Evolutionary conservation across 805 yeast species (phyloP), one percentile per base, ranked within the genome.

Genomic region (Yarrowia yakushimensis): DNA sequence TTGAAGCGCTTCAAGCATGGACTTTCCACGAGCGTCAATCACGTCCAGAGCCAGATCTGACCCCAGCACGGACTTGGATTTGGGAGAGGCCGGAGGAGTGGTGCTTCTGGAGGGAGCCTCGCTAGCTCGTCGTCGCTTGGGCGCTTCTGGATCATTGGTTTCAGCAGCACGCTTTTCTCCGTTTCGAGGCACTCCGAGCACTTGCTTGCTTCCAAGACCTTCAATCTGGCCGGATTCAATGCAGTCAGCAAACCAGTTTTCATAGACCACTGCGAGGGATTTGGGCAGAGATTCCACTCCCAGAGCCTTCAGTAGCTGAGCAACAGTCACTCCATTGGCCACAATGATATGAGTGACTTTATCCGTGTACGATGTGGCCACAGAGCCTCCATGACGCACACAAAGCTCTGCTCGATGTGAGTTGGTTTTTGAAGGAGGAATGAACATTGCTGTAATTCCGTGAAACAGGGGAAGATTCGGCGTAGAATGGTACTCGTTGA

Each of bases 181-280:
- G 1, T 39, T 31, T 20, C 61, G 20, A 2, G 46, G 48, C 3
- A 55, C 36, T 2, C 36, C 48, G 2, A 30, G 27, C 11, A 55
- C 34, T 52, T 59, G 55, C 7, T 59, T 23, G 9, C 43, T 34
- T 3, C 52, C 43, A 20, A 23, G 17, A 5, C 54, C 33, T 2
- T 23, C 42, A 9, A 61, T 12, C 22, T 34, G 10, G 18, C 63
- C 62, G 5, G 63, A 28, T 20, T 60, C 63, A 20, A 60, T 45
- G 25, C 63, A 52, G 23, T 61, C 62, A 13, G 63, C 62, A 27
- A 39, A 22, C 62, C 63, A 54, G 31, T 37, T 36, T 18, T 61
- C 63, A 33, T 48, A 34, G 23, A 52, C 48, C 12, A 61, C 48
- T 8, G 28, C 22, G 34, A 54, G 41, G 12, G n/a, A 34, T 9